These are phyloP conservation scores for Volvox reticuliferus DNA, from an alignment of 139 green algal genomes.

Conservation along the genomic window DNA sequence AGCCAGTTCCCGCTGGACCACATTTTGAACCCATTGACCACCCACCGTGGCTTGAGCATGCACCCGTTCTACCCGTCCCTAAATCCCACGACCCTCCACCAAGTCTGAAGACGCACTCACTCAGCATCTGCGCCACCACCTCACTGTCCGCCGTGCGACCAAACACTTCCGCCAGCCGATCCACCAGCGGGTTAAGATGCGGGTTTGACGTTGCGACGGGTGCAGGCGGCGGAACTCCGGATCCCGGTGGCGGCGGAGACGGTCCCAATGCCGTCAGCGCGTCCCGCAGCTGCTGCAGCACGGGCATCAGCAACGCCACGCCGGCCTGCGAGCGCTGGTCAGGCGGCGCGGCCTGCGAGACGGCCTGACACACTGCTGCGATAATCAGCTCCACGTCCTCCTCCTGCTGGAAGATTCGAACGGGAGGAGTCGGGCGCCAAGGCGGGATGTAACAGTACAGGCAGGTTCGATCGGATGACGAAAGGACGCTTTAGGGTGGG, in stretches of 20 bases:
- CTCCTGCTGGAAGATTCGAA: slow-evolving; percentile 31
- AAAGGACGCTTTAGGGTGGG: too few species aligned
- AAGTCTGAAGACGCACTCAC: neutral
- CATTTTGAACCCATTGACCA: too few species aligned
- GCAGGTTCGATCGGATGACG: neutral
- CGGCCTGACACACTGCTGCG: slow-evolving; percentile 43
- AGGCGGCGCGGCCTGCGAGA: slow-evolving; percentile 48
- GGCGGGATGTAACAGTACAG: neutral
- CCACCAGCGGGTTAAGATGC: slow-evolving; percentile 69
- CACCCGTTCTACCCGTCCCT: too few species aligned
- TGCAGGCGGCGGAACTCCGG: neutral
- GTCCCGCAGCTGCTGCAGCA: slow-evolving; percentile 65
- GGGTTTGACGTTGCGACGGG: neutral
- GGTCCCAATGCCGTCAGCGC: slow-evolving; percentile 34
- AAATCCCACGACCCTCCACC: too few species aligned
- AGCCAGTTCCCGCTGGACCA: too few species aligned
- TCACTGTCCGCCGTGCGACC: slow-evolving; percentile 42
- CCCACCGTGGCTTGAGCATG: too few species aligned
- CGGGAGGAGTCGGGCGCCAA: too few species aligned
- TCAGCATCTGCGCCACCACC: slow-evolving; percentile 46
- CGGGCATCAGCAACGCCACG: slow-evolving; percentile 62
- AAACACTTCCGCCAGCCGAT: slow-evolving; percentile 79
- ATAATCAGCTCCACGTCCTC: slow-evolving; percentile 54
- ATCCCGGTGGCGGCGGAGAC: neutral
- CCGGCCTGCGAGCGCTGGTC: slow-evolving; percentile 57